Evolutionary conservation across 2,329 filamentous ascomycete species (phyloP).

Genomic region (Colletotrichum lindemuthianum): DNA sequence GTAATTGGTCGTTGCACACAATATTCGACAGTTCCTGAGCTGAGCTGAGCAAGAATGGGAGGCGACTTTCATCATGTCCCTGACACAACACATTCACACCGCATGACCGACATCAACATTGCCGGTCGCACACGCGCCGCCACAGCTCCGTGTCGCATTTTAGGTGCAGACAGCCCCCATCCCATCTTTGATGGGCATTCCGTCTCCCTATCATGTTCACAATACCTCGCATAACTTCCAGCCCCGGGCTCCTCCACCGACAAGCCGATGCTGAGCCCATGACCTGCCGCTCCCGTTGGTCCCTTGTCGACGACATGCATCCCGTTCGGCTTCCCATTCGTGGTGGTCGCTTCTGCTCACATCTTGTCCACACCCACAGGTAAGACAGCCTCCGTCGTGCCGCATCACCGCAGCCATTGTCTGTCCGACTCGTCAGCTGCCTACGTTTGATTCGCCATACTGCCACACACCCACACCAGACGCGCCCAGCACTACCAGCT

Average conservation of each 20-base stretch:
- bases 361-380: slow-evolving; percentile 9
- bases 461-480: slow-evolving; percentile 1
- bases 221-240: slow-evolving; percentile 3
- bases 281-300: slow-evolving; percentile 28
- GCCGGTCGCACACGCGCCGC: slow-evolving; percentile 14
- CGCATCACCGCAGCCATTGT: slow-evolving; percentile 26
- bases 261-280: slow-evolving; percentile 15
- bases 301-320: slow-evolving; percentile 23
- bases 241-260: slow-evolving; percentile 9
- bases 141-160: neutral
- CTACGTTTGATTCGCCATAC: slow-evolving; percentile 9
- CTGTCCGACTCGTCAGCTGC: slow-evolving; percentile 28
- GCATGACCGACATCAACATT: neutral
- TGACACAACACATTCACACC: no score
- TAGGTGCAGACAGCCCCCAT: slow-evolving; percentile 11
- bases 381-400: slow-evolving; percentile 31
- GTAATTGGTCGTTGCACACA: no score
- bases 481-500: slow-evolving; percentile 8
- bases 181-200: neutral
- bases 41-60: no score
- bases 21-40: no score
- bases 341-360: slow-evolving; percentile 15
- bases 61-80: no score
- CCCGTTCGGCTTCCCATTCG: slow-evolving; percentile 14
- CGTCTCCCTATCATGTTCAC: no score